Evolutionary conservation across 345 rosid genomes (phyloP).

Genomic region (Rhodamnia argentea): DNA sequence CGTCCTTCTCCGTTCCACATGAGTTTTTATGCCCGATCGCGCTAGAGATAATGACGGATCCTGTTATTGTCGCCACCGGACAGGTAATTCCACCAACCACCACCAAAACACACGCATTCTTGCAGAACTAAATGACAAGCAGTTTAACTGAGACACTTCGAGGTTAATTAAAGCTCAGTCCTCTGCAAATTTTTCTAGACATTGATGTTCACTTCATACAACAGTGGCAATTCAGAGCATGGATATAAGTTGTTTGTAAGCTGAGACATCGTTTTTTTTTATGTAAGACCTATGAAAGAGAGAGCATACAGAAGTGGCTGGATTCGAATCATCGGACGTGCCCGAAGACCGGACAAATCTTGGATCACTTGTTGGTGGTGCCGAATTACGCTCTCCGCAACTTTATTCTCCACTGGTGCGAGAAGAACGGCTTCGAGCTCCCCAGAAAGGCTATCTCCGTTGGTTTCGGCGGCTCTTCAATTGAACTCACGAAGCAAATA

Average conservation of each 20-base stretch:
- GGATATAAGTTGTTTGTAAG: neutral
- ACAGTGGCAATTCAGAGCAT: neutral
- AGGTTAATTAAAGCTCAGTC: neutral
- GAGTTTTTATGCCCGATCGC: slow-evolving; percentile 55
- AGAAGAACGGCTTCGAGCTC: slow-evolving; percentile 31
- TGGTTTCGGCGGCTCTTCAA: slow-evolving; percentile 11
- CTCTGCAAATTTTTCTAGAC: neutral
- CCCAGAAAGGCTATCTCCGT: slow-evolving; percentile 24
- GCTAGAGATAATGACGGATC: slow-evolving; percentile 54
- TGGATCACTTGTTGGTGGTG: slow-evolving; percentile 36
- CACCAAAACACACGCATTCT: neutral
- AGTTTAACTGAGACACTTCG: neutral
- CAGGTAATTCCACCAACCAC: slow-evolving; percentile 29
- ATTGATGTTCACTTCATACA: neutral
- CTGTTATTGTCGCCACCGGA: slow-evolving; percentile 57
- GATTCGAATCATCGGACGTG: slow-evolving; percentile 44
- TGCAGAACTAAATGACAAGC: neutral
- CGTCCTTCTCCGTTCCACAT: slow-evolving; percentile 39
- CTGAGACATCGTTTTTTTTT: neutral
- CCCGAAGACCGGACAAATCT: slow-evolving; percentile 50
- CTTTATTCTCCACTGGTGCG: slow-evolving; percentile 54
- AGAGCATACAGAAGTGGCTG: slow-evolving; percentile 47
- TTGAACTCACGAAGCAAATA: slow-evolving; percentile 25
- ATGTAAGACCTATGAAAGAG: slow-evolving; percentile 48
- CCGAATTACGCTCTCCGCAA: slow-evolving; percentile 51